Conservation (phyloP, 2,329 filamentous ascomycete species). For the Sporothrix globosa region DNA sequence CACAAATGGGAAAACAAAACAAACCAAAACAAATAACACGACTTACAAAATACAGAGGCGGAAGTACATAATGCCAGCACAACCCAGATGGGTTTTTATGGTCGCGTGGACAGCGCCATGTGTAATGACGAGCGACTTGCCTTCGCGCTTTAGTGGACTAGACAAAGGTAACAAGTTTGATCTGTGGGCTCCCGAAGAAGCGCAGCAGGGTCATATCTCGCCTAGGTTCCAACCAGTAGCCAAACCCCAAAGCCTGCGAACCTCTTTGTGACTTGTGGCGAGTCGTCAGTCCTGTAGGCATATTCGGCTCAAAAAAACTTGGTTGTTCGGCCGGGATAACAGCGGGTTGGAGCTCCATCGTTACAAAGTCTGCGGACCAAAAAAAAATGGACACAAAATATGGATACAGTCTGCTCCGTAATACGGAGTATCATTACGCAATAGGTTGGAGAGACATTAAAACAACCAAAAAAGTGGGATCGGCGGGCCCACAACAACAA, state of each 20-base stretch:
- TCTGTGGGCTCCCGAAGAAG: background rate
- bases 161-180: background rate
- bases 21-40: background rate
- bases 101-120: conserved; percentile 17
- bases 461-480: conserved; percentile 14
- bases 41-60: too few relatives aligned
- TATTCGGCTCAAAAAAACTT: conserved; percentile 11
- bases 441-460: background rate
- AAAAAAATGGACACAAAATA: background rate
- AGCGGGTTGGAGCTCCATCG: conserved; percentile 11
- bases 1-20: background rate
- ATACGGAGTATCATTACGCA: too few relatives aligned
- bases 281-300: background rate
- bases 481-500: conserved; percentile 9
- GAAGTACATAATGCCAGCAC: background rate
- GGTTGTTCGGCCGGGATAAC: conserved; percentile 13
- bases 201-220: background rate
- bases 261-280: background rate
- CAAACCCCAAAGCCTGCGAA: too few relatives aligned
- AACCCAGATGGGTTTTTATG: background rate
- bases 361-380: background rate
- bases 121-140: background rate
- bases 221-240: background rate
- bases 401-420: background rate
- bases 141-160: background rate